Evolutionary conservation across 169 alveolate genomes (phyloP).

Genomic region (Theileria orientalis): DNA sequence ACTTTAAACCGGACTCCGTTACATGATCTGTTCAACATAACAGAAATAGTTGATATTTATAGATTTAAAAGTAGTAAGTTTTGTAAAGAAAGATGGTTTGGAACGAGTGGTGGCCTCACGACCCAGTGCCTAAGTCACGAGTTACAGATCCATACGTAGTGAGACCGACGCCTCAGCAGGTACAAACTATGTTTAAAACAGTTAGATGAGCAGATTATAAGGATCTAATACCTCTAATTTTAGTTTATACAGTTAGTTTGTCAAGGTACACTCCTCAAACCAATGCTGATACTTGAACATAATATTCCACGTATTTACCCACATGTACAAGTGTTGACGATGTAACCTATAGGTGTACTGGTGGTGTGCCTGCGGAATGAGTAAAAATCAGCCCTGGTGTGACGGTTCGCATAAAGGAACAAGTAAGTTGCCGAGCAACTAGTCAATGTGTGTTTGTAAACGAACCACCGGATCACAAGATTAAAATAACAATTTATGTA

Average conservation of each 20-base stretch:
- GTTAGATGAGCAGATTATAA: not conserved
- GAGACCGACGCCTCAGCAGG: slow-evolving; percentile 71
- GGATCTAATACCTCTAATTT: not conserved
- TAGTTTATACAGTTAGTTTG: too few relatives aligned
- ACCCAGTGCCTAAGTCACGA: slow-evolving; percentile 73
- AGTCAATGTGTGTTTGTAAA: not conserved
- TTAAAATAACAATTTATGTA: slow-evolving; percentile 1
- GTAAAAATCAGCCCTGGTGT: slow-evolving; percentile 78
- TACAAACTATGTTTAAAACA: slow-evolving; percentile 12
- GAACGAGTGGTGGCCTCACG: slow-evolving; percentile 81
- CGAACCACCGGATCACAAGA: not conserved
- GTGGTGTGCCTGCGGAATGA: slow-evolving; percentile 77
- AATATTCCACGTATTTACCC: not conserved
- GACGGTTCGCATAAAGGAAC: slow-evolving; percentile 75
- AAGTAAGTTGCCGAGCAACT: slow-evolving; percentile 43
- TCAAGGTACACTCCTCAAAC: too few relatives aligned
- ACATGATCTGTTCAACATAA: too few relatives aligned
- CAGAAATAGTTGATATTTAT: too few relatives aligned
- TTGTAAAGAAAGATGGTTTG: slow-evolving; percentile 68
- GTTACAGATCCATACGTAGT: slow-evolving; percentile 74
- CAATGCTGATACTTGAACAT: too few relatives aligned
- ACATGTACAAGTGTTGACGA: not conserved
- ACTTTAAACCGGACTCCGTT: too few relatives aligned
- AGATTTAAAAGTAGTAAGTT: too few relatives aligned
- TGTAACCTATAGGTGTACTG: slow-evolving; percentile 80